Percentiles rank a stretch among this genome's conserved stretches.
phyloP scores from a whole-genome alignment of 352 stramenopile genomes.

The Pythium aquatile region DNA sequence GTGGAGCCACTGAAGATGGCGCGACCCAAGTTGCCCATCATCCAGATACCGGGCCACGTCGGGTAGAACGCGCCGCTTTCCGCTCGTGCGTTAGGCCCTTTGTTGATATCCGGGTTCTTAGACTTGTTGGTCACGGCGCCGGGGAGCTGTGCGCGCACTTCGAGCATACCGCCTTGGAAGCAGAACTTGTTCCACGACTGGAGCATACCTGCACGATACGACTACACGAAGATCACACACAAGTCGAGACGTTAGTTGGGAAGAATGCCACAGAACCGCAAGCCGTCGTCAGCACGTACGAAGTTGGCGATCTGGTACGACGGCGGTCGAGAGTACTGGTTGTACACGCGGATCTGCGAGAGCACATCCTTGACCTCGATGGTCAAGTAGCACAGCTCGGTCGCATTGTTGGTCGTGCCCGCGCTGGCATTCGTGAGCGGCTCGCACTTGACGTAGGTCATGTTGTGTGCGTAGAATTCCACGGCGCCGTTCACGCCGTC shows the following conservation, averaged over 20 bases:
- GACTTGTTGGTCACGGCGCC: conserved; percentile 53
- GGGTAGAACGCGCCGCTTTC: conserved; percentile 29
- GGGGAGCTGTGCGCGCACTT: conserved; percentile 83
- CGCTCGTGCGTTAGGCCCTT: conserved; percentile 21
- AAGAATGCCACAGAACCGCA: conserved; percentile 24
- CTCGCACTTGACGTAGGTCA: conserved; percentile 60
- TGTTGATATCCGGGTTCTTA: conserved; percentile 32
- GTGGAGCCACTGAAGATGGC: conserved; percentile 56
- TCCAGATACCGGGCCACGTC: conserved; percentile 88
- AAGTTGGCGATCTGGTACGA: conserved; percentile 46
- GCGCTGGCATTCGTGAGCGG: conserved; percentile 13
- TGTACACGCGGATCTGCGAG: conserved; percentile 48
- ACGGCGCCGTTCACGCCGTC: conserved; percentile 91
- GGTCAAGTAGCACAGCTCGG: conserved; percentile 57
- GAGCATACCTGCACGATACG: conserved; percentile 71
- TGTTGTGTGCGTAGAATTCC: conserved; percentile 92
- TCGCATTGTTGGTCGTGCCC: conserved; percentile 41
- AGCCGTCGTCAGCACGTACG: conserved; percentile 22
- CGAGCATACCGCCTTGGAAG: conserved; percentile 90
- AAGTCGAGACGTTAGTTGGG: conserved; percentile 56
- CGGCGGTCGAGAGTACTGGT: conserved; percentile 49
- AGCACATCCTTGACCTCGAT: conserved; percentile 52
- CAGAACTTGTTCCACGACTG: conserved; percentile 94
- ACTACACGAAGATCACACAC: conserved; percentile 35
- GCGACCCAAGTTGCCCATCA: conserved; percentile 30